Percentiles rank a stretch among this genome's conserved stretches.
Conservation (phyloP, 2,329 filamentous ascomycete genomes). For the Sporothrix pallida region DNA sequence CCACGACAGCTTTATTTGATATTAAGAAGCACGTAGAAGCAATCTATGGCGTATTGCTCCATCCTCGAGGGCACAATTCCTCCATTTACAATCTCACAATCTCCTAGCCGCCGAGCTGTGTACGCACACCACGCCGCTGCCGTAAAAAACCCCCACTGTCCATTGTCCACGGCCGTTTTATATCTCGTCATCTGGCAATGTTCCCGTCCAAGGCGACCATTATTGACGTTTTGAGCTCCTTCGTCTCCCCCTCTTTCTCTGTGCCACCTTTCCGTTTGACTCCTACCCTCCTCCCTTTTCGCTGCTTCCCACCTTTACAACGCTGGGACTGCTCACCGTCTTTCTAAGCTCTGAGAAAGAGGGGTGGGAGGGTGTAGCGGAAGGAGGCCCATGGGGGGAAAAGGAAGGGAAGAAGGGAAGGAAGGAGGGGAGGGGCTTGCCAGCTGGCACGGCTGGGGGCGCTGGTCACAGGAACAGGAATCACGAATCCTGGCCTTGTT, state of each 20-base stretch:
- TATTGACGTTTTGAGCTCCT: not conserved
- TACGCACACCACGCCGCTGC: not conserved
- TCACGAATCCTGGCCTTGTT: not conserved
- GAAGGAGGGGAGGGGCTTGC: conserved; percentile 10
- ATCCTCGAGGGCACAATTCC: not conserved
- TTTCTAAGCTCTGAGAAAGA: conserved; percentile 10
- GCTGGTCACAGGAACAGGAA: conserved; percentile 22
- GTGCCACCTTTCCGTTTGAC: not conserved
- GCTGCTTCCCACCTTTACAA: not conserved
- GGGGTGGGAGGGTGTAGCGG: conserved; percentile 18
- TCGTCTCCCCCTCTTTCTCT: not conserved
- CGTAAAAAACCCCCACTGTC: conserved; percentile 1
- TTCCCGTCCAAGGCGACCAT: not conserved
- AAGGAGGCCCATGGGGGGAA: conserved; percentile 6
- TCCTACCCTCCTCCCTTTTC: conserved; percentile 14
- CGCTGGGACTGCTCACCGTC: conserved; percentile 27
- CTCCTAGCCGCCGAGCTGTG: not conserved
- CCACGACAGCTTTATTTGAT: not conserved
- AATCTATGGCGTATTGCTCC: not conserved
- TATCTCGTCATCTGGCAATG: conserved; percentile 14
- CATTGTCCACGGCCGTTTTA: not conserved
- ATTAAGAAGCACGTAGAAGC: not conserved
- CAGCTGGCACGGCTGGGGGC: conserved; percentile 14
- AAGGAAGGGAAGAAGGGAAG: not conserved
- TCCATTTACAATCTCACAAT: not conserved